These are phyloP conservation scores for Balansia obtecta DNA, from an alignment of 2,329 filamentous ascomycete genomes.

Conservation along the genomic window DNA sequence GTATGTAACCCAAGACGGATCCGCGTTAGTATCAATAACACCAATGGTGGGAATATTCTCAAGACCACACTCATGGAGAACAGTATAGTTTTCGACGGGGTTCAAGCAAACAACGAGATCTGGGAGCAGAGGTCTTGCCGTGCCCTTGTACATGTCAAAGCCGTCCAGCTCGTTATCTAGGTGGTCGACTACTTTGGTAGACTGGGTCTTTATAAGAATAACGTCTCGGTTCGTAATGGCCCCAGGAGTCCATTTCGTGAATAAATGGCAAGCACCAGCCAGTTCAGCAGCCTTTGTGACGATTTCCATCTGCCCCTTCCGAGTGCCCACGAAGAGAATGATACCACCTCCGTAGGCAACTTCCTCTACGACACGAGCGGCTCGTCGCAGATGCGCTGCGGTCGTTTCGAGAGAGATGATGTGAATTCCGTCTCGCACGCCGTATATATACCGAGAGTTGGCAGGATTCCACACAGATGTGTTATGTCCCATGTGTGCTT, in stretches of 20 bases:
- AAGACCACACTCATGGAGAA: constrained; percentile 82
- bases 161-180: constrained; percentile 47
- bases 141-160: constrained; percentile 52
- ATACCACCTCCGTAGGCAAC: constrained; percentile 72
- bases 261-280: constrained; percentile 73
- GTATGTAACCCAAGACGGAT: constrained; percentile 91
- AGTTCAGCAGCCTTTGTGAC: constrained; percentile 73
- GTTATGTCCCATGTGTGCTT: constrained; percentile 82
- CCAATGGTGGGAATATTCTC: constrained; percentile 89
- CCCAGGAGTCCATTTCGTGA: constrained; percentile 86
- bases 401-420: constrained; percentile 88
- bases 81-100: constrained; percentile 78
- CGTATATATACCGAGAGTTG: constrained; percentile 90
- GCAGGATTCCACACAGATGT: constrained; percentile 88
- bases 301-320: constrained; percentile 65
- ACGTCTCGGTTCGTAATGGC: constrained; percentile 86
- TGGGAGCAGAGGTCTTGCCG: constrained; percentile 59
- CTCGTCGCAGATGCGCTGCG: constrained; percentile 78
- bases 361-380: constrained; percentile 83
- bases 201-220: constrained; percentile 55
- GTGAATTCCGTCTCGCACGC: constrained; percentile 76
- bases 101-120: constrained; percentile 91
- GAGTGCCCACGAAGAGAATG: constrained; percentile 82
- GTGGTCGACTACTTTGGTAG: constrained; percentile 65
- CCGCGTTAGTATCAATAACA: constrained; percentile 83